Percentiles rank a stretch among this genome's conserved stretches.
Conservation (phyloP, 768 basidiomycete species). For the Boletus reticuloceps region DNA sequence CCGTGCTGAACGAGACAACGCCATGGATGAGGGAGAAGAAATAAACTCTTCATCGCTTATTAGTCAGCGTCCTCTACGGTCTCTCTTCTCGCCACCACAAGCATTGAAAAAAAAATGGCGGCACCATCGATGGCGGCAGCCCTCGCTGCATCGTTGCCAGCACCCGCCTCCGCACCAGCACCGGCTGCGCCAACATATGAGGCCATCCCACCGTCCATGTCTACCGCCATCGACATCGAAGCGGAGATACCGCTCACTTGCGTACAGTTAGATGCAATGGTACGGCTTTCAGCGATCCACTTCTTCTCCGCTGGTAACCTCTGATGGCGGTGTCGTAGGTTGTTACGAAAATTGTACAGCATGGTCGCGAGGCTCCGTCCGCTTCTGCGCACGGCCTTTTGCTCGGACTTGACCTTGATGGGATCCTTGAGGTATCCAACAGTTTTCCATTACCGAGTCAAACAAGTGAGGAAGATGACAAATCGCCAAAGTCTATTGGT, state of each 20-base stretch:
- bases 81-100: background rate
- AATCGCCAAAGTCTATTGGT: conserved; percentile 75
- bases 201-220: conserved; percentile 89
- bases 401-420: conserved; percentile 90
- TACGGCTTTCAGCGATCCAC: conserved; percentile 37
- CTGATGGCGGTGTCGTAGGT: conserved; percentile 51
- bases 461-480: conserved; percentile 75
- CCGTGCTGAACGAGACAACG: conserved; percentile 63
- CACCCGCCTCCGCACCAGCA: conserved; percentile 54
- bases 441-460: conserved; percentile 82
- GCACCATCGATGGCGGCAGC: conserved; percentile 91
- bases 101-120: conserved; percentile 41
- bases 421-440: conserved; percentile 86
- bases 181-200: conserved; percentile 73
- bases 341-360: conserved; percentile 91
- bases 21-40: conserved; percentile 17
- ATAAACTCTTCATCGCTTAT: conserved; percentile 13
- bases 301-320: background rate
- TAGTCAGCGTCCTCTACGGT: conserved; percentile 18
- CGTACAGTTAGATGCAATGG: conserved; percentile 87
- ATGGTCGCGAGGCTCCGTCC: conserved; percentile 74
- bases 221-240: conserved; percentile 91
- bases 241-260: conserved; percentile 76
- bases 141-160: conserved; percentile 77
- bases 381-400: conserved; percentile 80